Evolutionary conservation across 2,329 filamentous ascomycete species (phyloP).

Genomic region (Fusarium sacchari): DNA sequence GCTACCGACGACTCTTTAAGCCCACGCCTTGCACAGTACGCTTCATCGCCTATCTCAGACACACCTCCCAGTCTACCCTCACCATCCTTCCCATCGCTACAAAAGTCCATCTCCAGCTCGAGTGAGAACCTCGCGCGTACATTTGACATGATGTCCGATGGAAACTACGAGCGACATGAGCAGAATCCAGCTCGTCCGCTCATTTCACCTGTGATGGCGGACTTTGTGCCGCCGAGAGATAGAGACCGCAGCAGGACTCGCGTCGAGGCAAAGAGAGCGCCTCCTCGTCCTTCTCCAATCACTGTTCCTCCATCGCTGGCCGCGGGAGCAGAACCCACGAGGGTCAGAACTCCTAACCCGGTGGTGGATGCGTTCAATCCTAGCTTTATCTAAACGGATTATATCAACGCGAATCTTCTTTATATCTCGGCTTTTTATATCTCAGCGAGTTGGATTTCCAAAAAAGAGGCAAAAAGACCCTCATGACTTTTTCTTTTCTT

Average conservation of each 20-base stretch:
- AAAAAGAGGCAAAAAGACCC: slow-evolving; percentile 10
- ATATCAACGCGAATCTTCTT: neutral
- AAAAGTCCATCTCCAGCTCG: slow-evolving; percentile 48
- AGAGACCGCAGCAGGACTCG: slow-evolving; percentile 35
- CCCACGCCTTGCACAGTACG: slow-evolving; percentile 35
- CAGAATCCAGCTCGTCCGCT: slow-evolving; percentile 33
- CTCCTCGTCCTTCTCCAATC: slow-evolving; percentile 46
- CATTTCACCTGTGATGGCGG: slow-evolving; percentile 47
- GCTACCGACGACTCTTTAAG: slow-evolving; percentile 7
- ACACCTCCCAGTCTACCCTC: slow-evolving; percentile 49
- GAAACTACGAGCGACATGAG: neutral
- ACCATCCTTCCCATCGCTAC: slow-evolving; percentile 50
- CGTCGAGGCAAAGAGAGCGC: slow-evolving; percentile 48
- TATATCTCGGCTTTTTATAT: neutral
- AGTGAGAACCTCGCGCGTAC: slow-evolving; percentile 46
- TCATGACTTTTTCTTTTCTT: slow-evolving; percentile 27
- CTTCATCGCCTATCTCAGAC: slow-evolving; percentile 45
- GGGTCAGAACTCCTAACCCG: slow-evolving; percentile 30
- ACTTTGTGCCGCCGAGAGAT: slow-evolving; percentile 39
- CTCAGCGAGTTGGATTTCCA: slow-evolving; percentile 10
- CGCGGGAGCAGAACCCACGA: slow-evolving; percentile 7
- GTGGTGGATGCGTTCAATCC: slow-evolving; percentile 41
- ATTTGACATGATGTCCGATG: slow-evolving; percentile 45
- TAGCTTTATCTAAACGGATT: slow-evolving; percentile 36
- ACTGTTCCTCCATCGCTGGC: slow-evolving; percentile 43